phyloP scores from a whole-genome alignment of 495 filamentous ascomycete genomes.

The Aspergillus olivimuriae region DNA sequence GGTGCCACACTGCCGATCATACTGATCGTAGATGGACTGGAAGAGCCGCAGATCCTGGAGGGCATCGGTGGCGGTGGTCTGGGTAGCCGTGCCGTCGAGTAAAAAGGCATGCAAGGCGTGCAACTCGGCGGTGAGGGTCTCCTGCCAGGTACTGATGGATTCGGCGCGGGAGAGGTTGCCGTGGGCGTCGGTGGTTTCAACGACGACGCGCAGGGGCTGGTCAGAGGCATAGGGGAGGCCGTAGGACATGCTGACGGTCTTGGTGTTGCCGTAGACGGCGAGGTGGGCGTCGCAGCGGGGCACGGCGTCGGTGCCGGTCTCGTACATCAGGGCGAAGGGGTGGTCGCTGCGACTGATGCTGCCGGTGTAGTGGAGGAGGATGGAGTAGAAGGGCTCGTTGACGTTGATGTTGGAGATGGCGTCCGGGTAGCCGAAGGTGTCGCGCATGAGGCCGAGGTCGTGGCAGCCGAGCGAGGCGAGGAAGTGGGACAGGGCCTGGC shows the following conservation, averaged over 20 bases:
- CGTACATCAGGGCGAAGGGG: constrained; percentile 48
- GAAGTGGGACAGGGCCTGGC: constrained; percentile 33
- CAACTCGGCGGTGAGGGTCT: constrained; percentile 47
- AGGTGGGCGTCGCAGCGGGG: constrained; percentile 53
- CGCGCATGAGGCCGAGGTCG: constrained; percentile 51
- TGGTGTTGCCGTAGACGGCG: constrained; percentile 44
- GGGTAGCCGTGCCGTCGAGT: constrained; percentile 29
- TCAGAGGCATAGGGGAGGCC: constrained; percentile 47
- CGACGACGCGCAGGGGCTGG: constrained; percentile 39
- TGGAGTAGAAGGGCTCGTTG: constrained; percentile 41
- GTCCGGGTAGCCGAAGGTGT: constrained; percentile 41
- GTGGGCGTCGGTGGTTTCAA: constrained; percentile 39
- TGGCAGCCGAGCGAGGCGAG: constrained; percentile 47
- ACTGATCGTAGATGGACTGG: constrained; percentile 34
- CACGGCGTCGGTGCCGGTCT: constrained; percentile 47
- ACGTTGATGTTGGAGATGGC: constrained; percentile 41
- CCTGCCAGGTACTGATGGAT: constrained; percentile 40
- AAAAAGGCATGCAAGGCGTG: constrained; percentile 42
- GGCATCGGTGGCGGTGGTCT: constrained; percentile 47
- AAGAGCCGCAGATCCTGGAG: constrained; percentile 38
- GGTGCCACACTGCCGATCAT: constrained; percentile 37
- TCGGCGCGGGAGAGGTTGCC: constrained; percentile 26
- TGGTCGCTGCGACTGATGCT: constrained; percentile 8
- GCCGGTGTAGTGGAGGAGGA: constrained; percentile 38
- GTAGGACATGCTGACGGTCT: constrained; percentile 42